Conservation (phyloP, 2,329 filamentous ascomycete genomes). For the Claviceps humidiphila region DNA sequence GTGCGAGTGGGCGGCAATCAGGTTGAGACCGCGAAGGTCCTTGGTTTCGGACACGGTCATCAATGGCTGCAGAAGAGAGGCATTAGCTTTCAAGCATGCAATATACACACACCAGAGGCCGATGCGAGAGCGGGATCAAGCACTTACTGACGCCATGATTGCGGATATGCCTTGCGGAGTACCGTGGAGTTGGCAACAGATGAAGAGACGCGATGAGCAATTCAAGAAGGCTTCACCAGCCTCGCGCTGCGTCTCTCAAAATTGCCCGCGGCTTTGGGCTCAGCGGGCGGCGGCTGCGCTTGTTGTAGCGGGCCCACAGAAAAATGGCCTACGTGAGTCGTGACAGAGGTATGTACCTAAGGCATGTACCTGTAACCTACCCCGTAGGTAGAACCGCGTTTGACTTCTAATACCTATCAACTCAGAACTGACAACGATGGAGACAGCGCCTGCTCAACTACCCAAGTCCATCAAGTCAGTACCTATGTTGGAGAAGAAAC, state of each 20-base stretch:
- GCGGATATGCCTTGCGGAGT: slow-evolving; percentile 7
- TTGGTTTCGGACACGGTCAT: slow-evolving; percentile 86
- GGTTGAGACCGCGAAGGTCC: slow-evolving; percentile 89
- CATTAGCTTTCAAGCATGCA: background rate
- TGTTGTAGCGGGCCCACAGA: background rate
- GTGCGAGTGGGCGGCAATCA: slow-evolving; percentile 96
- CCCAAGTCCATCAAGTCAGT: no score
- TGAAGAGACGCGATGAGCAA: background rate
- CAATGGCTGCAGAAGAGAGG: slow-evolving; percentile 31
- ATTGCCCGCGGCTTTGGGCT: background rate
- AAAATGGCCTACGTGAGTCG: background rate
- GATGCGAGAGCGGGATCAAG: background rate
- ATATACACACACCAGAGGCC: background rate
- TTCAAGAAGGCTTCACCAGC: background rate
- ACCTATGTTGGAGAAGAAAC: no score
- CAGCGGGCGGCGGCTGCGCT: background rate
- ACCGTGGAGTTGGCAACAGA: background rate
- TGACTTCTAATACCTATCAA: no score
- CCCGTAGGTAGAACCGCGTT: no score
- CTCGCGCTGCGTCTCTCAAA: slow-evolving; percentile 3
- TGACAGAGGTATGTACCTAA: no score
- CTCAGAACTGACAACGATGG: no score
- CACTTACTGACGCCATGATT: slow-evolving; percentile 41
- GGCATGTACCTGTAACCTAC: no score
- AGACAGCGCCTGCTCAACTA: no score